These are phyloP conservation scores for Aspergillus coremiiformis DNA, from an alignment of 495 filamentous ascomycete species.

Conservation along the genomic window DNA sequence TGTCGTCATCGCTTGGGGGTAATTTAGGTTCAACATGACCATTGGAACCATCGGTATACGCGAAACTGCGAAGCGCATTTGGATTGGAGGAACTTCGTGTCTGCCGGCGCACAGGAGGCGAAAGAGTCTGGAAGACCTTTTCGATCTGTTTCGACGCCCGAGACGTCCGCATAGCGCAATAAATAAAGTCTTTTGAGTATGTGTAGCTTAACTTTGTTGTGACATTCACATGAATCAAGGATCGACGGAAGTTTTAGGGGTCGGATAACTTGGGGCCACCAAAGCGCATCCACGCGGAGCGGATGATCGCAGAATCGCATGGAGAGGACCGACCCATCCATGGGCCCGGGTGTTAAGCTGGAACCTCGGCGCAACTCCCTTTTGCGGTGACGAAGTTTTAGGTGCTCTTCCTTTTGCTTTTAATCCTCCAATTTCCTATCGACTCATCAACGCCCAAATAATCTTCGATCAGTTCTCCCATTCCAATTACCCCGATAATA, in stretches of 20 bases:
- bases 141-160: slow-evolving; percentile 52
- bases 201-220: background rate
- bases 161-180: slow-evolving; percentile 51
- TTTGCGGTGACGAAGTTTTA: background rate
- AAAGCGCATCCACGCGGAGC: background rate
- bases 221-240: slow-evolving; percentile 22
- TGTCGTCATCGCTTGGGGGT: slow-evolving; percentile 22
- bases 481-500: background rate
- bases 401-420: background rate
- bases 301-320: background rate
- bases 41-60: slow-evolving; percentile 17
- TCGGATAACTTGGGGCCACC: background rate
- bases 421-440: background rate
- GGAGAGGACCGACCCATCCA: slow-evolving; percentile 13
- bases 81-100: slow-evolving; percentile 32
- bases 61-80: slow-evolving; percentile 25
- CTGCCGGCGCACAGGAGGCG: slow-evolving; percentile 32
- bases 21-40: slow-evolving; percentile 8
- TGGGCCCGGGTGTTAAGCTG: slow-evolving; percentile 6
- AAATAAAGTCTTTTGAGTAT: background rate
- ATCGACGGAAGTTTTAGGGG: slow-evolving; percentile 12
- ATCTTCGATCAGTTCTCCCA: background rate
- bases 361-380: slow-evolving; percentile 11
- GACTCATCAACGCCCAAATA: background rate
- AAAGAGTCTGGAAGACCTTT: slow-evolving; percentile 42